Percentiles rank a stretch among this genome's conserved stretches.
These are phyloP conservation scores for Begonia fuchsioides DNA, from an alignment of 306 rosid species.

Conservation along the genomic window DNA sequence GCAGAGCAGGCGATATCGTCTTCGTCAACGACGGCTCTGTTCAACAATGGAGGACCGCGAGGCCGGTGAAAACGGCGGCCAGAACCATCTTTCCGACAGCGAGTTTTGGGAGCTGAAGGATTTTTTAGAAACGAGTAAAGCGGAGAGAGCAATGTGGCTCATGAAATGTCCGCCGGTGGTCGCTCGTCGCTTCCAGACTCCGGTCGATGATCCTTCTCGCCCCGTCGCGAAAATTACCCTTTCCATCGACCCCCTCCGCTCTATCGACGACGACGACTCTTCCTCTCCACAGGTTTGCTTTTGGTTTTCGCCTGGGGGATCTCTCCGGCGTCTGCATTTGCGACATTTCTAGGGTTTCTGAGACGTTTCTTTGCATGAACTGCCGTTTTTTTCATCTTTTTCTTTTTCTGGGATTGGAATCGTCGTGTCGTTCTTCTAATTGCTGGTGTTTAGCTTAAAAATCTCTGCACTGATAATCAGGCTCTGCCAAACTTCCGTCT, in stretches of 20 bases:
- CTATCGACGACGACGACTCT: slow-evolving; percentile 22
- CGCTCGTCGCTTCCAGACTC: slow-evolving; percentile 28
- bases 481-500: too few species aligned
- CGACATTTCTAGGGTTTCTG: slow-evolving; percentile 2
- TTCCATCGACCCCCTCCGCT: slow-evolving; percentile 52
- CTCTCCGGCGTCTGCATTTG: slow-evolving; percentile 1
- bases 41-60: too few species aligned
- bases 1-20: too few species aligned
- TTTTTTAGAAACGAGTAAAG: slow-evolving; percentile 35
- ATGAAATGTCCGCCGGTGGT: slow-evolving; percentile 66
- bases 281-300: slow-evolving; percentile 38
- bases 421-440: too few species aligned
- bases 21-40: too few species aligned
- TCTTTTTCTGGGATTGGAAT: too few species aligned
- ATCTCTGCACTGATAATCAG: too few species aligned
- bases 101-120: not conserved
- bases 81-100: too few species aligned
- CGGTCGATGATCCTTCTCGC: slow-evolving; percentile 30
- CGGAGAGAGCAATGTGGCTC: slow-evolving; percentile 45
- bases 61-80: too few species aligned
- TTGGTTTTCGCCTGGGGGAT: not conserved
- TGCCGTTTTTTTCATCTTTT: not conserved
- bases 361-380: slow-evolving; percentile 7
- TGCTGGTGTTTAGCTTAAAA: too few species aligned
- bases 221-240: slow-evolving; percentile 52